Percentiles rank a stretch among this genome's conserved stretches.
Evolutionary conservation across 2,329 filamentous ascomycete species (phyloP).

Genomic region (Aspergillus vadensis): DNA sequence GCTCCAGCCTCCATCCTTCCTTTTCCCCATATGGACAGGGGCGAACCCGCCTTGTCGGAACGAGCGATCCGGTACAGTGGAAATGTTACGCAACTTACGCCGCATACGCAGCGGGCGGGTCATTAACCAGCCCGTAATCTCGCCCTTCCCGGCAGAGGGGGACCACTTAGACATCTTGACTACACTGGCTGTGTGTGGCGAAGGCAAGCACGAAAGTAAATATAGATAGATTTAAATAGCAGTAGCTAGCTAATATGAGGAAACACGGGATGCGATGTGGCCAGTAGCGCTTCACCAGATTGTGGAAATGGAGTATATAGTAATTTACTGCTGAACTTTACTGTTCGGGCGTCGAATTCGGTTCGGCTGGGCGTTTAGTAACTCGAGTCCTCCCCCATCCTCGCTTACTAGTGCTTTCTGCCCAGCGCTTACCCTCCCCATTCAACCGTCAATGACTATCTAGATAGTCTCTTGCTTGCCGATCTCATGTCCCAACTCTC

Average conservation of each 20-base stretch:
- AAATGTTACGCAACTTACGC: slow-evolving; percentile 2
- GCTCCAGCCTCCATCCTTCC: neutral
- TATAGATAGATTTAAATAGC: neutral
- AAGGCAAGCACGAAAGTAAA: neutral
- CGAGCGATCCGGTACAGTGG: slow-evolving; percentile 5
- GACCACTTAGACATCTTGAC: neutral
- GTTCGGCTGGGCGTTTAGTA: neutral
- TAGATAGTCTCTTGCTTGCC: neutral
- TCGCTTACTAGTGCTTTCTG: neutral
- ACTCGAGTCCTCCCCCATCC: neutral
- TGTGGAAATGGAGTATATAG: neutral
- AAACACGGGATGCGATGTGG: too few species aligned
- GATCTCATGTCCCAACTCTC: neutral
- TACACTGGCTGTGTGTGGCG: neutral
- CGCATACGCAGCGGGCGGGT: neutral
- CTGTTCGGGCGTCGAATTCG: neutral
- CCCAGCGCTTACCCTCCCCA: neutral
- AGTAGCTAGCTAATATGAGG: too few species aligned
- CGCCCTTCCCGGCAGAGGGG: neutral
- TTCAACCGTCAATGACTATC: neutral
- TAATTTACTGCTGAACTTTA: neutral
- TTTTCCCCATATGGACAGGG: slow-evolving; percentile 5
- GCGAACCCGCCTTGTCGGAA: slow-evolving; percentile 7
- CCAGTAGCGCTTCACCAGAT: neutral
- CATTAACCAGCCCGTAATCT: neutral